phyloP scores from a whole-genome alignment of 768 basidiomycete genomes.

The Trametes meyenii region DNA sequence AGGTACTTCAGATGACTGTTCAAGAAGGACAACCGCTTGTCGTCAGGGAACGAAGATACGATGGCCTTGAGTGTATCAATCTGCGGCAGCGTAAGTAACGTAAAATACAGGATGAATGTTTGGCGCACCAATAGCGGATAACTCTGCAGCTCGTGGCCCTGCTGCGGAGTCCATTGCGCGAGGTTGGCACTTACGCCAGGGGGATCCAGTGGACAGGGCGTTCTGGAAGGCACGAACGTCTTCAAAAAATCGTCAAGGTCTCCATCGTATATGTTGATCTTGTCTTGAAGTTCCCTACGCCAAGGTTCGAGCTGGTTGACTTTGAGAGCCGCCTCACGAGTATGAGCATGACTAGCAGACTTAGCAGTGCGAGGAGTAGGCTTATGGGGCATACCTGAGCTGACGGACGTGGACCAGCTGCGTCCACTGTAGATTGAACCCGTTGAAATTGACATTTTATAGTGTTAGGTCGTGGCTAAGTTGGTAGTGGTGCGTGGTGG shows the following conservation, averaged over 20 bases:
- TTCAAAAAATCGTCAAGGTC: background rate
- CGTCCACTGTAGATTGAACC: background rate
- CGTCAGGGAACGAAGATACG: no score
- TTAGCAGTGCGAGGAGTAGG: background rate
- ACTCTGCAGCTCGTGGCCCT: no score
- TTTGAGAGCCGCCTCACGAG: background rate
- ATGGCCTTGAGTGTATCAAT: no score
- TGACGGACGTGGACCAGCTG: background rate
- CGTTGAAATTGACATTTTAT: conserved; percentile 2
- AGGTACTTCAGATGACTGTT: no score
- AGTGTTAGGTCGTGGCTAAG: background rate
- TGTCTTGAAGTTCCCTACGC: background rate
- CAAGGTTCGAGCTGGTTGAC: background rate
- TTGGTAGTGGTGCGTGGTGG: no score
- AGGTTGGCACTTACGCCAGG: background rate
- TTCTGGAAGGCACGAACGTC: background rate
- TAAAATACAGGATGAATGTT: no score
- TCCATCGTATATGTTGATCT: background rate
- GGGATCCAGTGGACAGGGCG: background rate
- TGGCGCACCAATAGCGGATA: no score
- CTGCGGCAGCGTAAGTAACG: no score
- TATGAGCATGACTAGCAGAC: background rate
- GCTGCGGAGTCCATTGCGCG: background rate
- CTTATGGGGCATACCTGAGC: background rate
- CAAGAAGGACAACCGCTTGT: no score